These are phyloP conservation scores for Macrotyloma uniflorum DNA, from an alignment of 306 rosid genomes.

Conservation along the genomic window DNA sequence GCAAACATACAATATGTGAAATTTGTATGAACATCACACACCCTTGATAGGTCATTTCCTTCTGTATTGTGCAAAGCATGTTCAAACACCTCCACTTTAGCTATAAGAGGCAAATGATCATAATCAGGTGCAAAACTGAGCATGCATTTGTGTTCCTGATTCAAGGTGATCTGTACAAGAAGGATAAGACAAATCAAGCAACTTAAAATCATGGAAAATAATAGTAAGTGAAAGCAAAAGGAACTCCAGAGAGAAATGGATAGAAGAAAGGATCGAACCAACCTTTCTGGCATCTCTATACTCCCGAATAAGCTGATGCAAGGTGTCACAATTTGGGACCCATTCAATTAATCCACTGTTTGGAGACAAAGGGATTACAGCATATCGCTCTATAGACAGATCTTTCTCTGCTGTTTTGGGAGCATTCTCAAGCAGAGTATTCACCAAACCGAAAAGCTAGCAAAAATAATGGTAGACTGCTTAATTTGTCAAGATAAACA, in stretches of 20 bases:
- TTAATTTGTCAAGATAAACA: constrained; percentile 18
- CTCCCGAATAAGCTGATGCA: constrained; percentile 88
- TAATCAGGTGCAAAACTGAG: constrained; percentile 96
- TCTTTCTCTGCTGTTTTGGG: constrained; percentile 88
- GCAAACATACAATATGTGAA: constrained; percentile 20
- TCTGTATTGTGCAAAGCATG: constrained; percentile 87
- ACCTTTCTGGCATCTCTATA: constrained; percentile 97
- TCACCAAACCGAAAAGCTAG: constrained; percentile 97
- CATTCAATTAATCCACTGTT: constrained; percentile 97
- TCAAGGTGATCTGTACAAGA: constrained; percentile 72
- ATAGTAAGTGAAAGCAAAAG: constrained; percentile 21
- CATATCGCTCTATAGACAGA: constrained; percentile 80
- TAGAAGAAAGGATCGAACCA: constrained; percentile 33
- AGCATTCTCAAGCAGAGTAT: constrained; percentile 87
- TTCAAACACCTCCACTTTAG: constrained; percentile 98
- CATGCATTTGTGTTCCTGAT: constrained; percentile 96
- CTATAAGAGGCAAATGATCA: constrained; percentile 94
- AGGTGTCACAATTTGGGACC: constrained; percentile 97
- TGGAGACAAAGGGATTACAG: constrained; percentile 93
- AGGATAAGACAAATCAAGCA: constrained; percentile 1
- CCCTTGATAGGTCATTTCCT: constrained; percentile 94
- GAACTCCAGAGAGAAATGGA: not conserved
- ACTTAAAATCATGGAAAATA: constrained; percentile 36
- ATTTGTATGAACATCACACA: constrained; percentile 33
- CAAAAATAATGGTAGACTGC: constrained; percentile 30